A percentile compares a stretch with the other conserved stretches of the same genome.
Evolutionary conservation across 495 filamentous ascomycete genomes (phyloP).

Genomic region (Mycothermus thermophilus): DNA sequence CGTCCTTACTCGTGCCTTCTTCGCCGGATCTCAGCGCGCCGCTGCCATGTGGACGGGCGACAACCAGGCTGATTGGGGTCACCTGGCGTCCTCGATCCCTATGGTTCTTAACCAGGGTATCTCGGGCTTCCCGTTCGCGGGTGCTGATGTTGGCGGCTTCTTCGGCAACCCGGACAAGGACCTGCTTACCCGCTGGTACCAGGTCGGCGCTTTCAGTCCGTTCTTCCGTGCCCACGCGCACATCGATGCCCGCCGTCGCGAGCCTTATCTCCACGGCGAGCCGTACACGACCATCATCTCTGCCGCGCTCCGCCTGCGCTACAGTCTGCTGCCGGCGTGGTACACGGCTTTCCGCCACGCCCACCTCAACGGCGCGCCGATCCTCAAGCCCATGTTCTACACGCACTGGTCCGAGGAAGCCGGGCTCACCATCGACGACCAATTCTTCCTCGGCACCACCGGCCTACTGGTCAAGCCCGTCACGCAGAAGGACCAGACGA

Average conservation of each 20-base stretch:
- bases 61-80: constrained; percentile 87
- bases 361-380: constrained; percentile 65
- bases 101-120: constrained; percentile 91
- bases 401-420: constrained; percentile 75
- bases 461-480: constrained; percentile 85
- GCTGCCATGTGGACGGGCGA: constrained; percentile 98
- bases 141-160: constrained; percentile 94
- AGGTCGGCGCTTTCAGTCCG: constrained; percentile 91
- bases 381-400: constrained; percentile 84
- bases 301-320: constrained; percentile 74
- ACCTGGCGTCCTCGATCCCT: constrained; percentile 69
- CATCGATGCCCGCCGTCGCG: constrained; percentile 84
- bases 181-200: constrained; percentile 87
- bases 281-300: constrained; percentile 79
- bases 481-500: constrained; percentile 54
- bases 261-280: constrained; percentile 79
- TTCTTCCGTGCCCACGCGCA: constrained; percentile 98
- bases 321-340: constrained; percentile 83
- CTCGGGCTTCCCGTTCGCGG: constrained; percentile 83
- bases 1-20: constrained; percentile 85
- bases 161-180: constrained; percentile 93
- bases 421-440: constrained; percentile 79
- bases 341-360: constrained; percentile 95
- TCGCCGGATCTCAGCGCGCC: constrained; percentile 71
- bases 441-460: constrained; percentile 77